Conservation (phyloP, 768 basidiomycete species). For the Lentinus tigrinus region DNA sequence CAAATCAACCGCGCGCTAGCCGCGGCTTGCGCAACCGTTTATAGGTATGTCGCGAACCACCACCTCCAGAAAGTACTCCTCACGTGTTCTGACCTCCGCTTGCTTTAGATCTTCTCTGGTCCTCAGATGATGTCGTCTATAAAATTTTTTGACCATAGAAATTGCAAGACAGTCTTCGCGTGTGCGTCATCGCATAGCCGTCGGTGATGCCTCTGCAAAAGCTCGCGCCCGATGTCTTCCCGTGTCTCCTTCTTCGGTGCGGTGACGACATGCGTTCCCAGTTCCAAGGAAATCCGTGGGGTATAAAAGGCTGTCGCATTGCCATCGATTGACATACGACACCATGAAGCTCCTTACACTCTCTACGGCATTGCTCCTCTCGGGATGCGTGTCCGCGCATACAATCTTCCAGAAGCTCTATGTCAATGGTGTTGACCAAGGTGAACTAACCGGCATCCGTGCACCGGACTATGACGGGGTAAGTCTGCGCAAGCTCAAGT, state of each 20-base stretch:
- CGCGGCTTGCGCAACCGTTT: no score
- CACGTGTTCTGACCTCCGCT: no score
- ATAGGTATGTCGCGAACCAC: no score
- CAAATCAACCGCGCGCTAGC: no score
- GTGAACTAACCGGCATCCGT: constrained; percentile 43
- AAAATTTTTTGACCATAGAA: no score
- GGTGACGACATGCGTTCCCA: background rate
- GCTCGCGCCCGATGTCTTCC: background rate
- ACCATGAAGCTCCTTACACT: background rate
- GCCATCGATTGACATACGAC: background rate
- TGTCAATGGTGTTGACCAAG: constrained; percentile 52
- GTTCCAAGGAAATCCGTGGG: background rate
- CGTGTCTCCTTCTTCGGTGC: background rate
- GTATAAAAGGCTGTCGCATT: background rate
- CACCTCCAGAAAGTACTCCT: no score
- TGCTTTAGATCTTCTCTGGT: no score
- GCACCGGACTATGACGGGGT: constrained; percentile 49
- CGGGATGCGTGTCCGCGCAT: constrained; percentile 38
- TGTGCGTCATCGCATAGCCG: background rate
- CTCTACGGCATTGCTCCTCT: background rate
- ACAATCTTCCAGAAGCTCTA: constrained; percentile 55
- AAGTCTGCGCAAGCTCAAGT: constrained; percentile 23
- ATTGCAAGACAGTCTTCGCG: background rate
- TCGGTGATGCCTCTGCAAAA: background rate
- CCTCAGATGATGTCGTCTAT: no score